Percentiles rank a stretch among this genome's conserved stretches.
phyloP scores from a whole-genome alignment of 208 protist genomes.

The Trypanosoma scelopori region DNA sequence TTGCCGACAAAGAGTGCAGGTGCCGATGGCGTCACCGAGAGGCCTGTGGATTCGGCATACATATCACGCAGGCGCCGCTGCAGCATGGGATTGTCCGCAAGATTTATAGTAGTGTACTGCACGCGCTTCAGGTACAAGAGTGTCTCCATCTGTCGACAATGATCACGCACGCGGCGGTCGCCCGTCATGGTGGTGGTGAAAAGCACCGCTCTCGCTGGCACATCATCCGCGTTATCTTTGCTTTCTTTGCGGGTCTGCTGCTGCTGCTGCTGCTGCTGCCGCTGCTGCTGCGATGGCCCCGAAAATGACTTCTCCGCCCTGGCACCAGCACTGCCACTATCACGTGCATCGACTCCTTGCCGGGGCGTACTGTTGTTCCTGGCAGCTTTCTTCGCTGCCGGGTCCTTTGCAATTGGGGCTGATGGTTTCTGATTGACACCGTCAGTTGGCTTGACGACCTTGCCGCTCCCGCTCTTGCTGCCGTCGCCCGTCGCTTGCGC shows the following conservation, averaged over 20 bases:
- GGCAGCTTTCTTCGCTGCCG: no score
- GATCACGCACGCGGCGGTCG: slow-evolving; percentile 49
- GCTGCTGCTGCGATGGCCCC: not conserved
- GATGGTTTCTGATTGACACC: no score
- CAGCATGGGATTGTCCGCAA: slow-evolving; percentile 59
- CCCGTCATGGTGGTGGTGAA: slow-evolving; percentile 76
- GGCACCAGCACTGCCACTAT: no score
- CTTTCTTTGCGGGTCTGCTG: no score
- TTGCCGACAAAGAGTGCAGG: slow-evolving; percentile 57
- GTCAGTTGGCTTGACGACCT: no score
- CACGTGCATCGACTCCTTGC: no score
- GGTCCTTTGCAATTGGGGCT: no score
- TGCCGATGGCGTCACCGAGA: slow-evolving; percentile 41
- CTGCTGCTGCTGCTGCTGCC: no score
- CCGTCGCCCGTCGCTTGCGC: not conserved
- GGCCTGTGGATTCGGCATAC: slow-evolving; percentile 31
- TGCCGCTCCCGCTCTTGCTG: not conserved
- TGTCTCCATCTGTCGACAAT: slow-evolving; percentile 52
- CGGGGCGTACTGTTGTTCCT: no score
- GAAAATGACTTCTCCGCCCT: no score
- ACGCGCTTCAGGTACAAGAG: slow-evolving; percentile 71
- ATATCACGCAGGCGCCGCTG: slow-evolving; percentile 43
- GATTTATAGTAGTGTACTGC: slow-evolving; percentile 59
- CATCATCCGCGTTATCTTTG: slow-evolving; percentile 35
- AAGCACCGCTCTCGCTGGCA: slow-evolving; percentile 41